Base-by-base conservation (phyloP, 1,284 basidiomycete genomes). In the Ganoderma multipileum region DNA sequence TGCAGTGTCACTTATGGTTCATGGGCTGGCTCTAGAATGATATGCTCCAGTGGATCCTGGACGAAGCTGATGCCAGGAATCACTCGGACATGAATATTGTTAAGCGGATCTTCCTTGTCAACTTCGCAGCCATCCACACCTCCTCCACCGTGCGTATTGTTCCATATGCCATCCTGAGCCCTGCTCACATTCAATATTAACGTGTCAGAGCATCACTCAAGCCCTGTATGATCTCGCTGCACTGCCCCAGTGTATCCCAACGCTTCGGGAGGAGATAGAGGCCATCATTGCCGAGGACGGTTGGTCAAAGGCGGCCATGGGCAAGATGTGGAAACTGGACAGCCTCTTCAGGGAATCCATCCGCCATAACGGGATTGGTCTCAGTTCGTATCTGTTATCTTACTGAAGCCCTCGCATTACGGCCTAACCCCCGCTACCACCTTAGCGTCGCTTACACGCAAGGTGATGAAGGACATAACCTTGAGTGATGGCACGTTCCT, bases 271-370 rank as follows among this genome's bases (percentile, higher is more conserved):
- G 52, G 86, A 88, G 73, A 76, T 85, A 0, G 82, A 83, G 30
- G 38, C 60, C 0, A 74, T 83, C 5, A 70, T 83, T 12, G 67
- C 71, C 0, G 72, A 77, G 39, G 79, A 85, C 33, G 85, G 86
- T 0, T 86, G 85, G 83, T 83, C 81, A 0, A 86, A 86, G 71
- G 73, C 73, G 0, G 77, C 82, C 0, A 75, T 88, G 63, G 75
- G 72, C 12, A 84, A 83, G 64, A 82, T 88, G 81, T 75, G 78
- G 67, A 85, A 84, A 64, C 71, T 88, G n/a, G 86, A 88, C 70
- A 87, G 85, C 70, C 86, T 88, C 73, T 71, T 88, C 65, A 81
- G 83, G 59, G 86, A 88, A 73, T 81, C 82, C 2, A 81, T 81
- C 66, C 78, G 86, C 11, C 67, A 81, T 52, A 79, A 80, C 47